These are phyloP conservation scores for Davidsoniella australis DNA, from an alignment of 2,329 filamentous ascomycete species.

Conservation along the genomic window DNA sequence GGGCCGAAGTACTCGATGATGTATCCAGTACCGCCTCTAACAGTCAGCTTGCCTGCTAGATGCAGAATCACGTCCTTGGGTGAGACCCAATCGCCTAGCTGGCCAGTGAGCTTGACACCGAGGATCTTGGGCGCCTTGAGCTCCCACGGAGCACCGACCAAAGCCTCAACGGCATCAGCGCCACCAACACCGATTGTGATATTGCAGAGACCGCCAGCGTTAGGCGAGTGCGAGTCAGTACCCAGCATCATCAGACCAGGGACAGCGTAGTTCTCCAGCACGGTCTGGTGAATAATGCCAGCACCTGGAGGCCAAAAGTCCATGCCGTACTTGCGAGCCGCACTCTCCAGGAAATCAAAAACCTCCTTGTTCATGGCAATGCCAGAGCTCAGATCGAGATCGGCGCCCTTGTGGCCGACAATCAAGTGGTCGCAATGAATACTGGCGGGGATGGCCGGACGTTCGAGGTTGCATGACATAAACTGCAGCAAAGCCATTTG, in stretches of 20 bases:
- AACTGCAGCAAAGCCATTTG: constrained; percentile 98
- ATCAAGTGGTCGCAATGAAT: constrained; percentile 99
- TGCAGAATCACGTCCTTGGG: constrained; percentile 92
- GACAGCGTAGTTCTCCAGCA: constrained; percentile 94
- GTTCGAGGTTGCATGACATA: constrained; percentile 85
- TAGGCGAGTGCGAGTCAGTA: constrained; percentile 93
- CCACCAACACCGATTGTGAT: constrained; percentile 95
- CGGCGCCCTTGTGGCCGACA: constrained; percentile 79
- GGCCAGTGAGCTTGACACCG: constrained; percentile 67
- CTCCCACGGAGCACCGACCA: constrained; percentile 95
- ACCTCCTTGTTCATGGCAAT: constrained; percentile 92
- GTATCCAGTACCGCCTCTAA: constrained; percentile 82
- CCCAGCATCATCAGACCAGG: constrained; percentile 97
- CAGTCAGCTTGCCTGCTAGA: constrained; percentile 77
- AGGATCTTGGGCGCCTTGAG: constrained; percentile 84
- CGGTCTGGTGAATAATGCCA: constrained; percentile 93
- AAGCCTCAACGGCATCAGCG: constrained; percentile 88
- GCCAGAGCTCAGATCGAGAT: constrained; percentile 66
- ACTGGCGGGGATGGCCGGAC: constrained; percentile 84
- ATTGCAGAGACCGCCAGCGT: constrained; percentile 83
- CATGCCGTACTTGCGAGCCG: constrained; percentile 77
- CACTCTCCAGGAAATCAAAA: constrained; percentile 91
- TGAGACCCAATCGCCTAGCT: constrained; percentile 76
- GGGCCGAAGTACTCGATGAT: constrained; percentile 90
- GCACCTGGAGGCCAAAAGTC: constrained; percentile 92